Evolutionary conservation across 2,329 filamentous ascomycete species (phyloP), one percentile per base, ranked within the genome.

Genomic region (Aspergillus sp.): DNA sequence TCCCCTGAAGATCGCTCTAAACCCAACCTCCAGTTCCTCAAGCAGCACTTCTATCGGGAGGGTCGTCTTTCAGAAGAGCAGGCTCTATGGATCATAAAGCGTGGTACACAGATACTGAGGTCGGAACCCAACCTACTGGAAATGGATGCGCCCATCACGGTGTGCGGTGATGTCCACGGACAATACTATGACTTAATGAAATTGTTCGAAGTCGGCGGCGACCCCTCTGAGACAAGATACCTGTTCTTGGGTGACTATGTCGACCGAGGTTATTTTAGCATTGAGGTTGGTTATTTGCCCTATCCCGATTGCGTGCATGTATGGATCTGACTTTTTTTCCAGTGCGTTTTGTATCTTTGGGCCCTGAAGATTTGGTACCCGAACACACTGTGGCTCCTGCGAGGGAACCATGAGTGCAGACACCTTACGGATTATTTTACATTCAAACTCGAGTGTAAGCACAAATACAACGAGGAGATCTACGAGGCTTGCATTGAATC

Each of bases 101-200:
- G 85, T 59, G 93, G 91, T 52, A 89, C 88, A 47, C 86, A 96
- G 68, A 73, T 98, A 43, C 77, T 98, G 61, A 85, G 85, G 63
- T 78, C 84, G 52, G 93, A 98, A 73, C 91, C 93, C 55, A 98
- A 97, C 69, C 76, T 98, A 55, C 78, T 98, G 57, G 93, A 98
- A 76, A 98, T 98, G 93, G 93, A 98, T 69, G 93, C 93, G 36
- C 93, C 93, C 51, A 98, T 98, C 65, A 98, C 93, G 7, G 93
- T 98, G 43, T 98, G 93, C 63, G 93, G 93, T 65, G 93, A 98
- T 64, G 90, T 98, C 46, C 93, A 98, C 70, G 93, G 93, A 57
- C 93, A 98, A 73, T 98, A 97, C 74, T 98, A 95, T 69, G 93
- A 98, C 69, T 73, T 98, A 65, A 98, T 98, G 93, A 98, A 98